Conservation (phyloP, 2,329 filamentous ascomycete genomes). For the Trichophyton verrucosum region DNA sequence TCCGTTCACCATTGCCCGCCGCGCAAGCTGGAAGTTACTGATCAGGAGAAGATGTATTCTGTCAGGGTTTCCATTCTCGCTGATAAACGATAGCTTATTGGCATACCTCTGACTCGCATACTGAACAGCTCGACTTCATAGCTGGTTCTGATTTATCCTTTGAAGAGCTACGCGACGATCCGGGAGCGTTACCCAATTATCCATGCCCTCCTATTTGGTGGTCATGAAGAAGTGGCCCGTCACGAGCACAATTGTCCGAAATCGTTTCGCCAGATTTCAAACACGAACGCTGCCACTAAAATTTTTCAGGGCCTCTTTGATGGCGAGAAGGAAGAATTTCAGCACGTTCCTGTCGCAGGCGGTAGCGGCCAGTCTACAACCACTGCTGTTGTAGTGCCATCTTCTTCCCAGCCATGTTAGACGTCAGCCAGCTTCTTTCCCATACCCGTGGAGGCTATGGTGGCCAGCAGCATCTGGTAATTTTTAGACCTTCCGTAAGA, state of each 20-base stretch:
- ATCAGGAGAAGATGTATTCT: background rate
- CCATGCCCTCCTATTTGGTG: background rate
- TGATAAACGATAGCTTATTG: background rate
- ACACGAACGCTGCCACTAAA: background rate
- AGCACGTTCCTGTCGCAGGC: background rate
- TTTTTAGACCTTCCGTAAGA: background rate
- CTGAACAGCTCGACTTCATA: background rate
- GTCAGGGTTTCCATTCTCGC: background rate
- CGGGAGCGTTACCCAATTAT: background rate
- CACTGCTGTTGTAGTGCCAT: background rate
- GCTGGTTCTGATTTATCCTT: background rate
- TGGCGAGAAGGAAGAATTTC: background rate
- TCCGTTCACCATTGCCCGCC: background rate
- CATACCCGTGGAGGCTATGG: background rate
- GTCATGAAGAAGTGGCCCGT: background rate
- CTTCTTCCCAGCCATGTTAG: background rate
- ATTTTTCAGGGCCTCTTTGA: background rate
- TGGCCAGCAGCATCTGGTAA: background rate
- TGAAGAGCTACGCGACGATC: background rate
- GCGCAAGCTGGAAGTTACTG: background rate
- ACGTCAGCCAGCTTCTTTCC: background rate
- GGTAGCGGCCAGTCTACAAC: background rate
- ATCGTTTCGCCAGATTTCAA: background rate
- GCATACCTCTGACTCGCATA: background rate
- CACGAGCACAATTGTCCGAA: background rate